Base-by-base conservation (phyloP, 1,284 basidiomycete genomes). In the Puccinia coronata region DNA sequence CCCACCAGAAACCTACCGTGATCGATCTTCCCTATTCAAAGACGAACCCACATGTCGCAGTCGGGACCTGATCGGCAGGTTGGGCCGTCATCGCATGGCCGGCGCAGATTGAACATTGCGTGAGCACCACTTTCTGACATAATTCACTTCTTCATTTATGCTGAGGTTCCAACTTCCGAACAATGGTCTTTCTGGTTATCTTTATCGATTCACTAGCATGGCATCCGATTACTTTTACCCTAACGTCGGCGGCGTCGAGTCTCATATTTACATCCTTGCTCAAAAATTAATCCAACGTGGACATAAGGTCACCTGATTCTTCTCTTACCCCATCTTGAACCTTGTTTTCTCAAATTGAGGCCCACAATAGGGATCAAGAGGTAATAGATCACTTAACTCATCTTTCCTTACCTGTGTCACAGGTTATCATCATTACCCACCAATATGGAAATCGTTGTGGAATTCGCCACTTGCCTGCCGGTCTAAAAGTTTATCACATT, bases 211-310 rank as follows among this genome's bases (percentile, higher is more conserved):
- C 1, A 2, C 16, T 77, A 96, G 94, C 36, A 95, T 99, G 93
- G 91, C 98, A 69, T 94, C 92, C 70, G 96, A 99, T 87, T 99
- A 98, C 88, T 99, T 98, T 88, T 92, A 94, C 85, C 96, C 96
- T 0, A 90, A 91, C 82, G 92, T 97, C 2, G 97, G 97, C 34
- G 97, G 97, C 14, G 96, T 99, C 34, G 97, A 99, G 87, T 96
- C 92, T 82, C 95, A 98, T 87, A 96, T 98, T 73, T 98, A 95
- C 87, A 94, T 93, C 90, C 89, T 98, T 53, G 91, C 92, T 82
- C 91, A 92, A n/a, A 91, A 92, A 80, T 90, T 99, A 71, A 90
- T 95, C 77, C 89, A 89, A 57, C 89, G 90, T 39, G 95, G 96
- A 0, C 95, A 99, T 87, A 95, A 93, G 87, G 94, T 92, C 84